Evolutionary conservation across 2,329 filamentous ascomycete species (phyloP).

Genomic region (Clarireedia homoeocarpa): DNA sequence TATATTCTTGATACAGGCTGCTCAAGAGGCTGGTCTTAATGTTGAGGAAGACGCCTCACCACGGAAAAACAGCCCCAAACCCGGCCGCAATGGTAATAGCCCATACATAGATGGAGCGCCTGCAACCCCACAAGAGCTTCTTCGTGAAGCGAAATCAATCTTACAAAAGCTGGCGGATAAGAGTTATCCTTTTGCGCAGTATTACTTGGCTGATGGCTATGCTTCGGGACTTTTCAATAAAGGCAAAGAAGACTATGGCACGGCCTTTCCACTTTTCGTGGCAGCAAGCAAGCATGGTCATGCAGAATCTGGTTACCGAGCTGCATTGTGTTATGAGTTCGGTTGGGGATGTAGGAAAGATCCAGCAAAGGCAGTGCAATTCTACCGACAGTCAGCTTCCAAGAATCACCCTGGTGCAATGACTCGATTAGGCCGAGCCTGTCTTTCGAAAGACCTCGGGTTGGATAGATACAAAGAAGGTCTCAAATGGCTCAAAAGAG

Average conservation of each 20-base stretch:
- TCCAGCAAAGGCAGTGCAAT: conserved; percentile 86
- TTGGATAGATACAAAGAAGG: conserved; percentile 81
- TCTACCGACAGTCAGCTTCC: conserved; percentile 79
- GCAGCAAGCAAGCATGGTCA: conserved; percentile 95
- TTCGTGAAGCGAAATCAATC: conserved; percentile 83
- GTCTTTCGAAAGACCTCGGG: conserved; percentile 81
- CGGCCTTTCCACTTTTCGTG: conserved; percentile 86
- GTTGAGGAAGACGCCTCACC: conserved; percentile 33
- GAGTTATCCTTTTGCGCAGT: conserved; percentile 94
- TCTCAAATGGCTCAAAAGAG: conserved; percentile 92
- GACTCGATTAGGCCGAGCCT: conserved; percentile 84
- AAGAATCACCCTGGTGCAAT: conserved; percentile 95
- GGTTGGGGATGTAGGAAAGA: conserved; percentile 93
- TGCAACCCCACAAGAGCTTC: conserved; percentile 56
- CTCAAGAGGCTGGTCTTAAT: conserved; percentile 65
- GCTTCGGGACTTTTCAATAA: conserved; percentile 94
- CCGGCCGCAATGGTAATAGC: conserved; percentile 39
- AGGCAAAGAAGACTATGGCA: conserved; percentile 83
- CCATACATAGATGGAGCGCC: conserved; percentile 39
- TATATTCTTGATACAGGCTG: conserved; percentile 84
- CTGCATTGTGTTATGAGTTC: conserved; percentile 94
- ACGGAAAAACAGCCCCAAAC: conserved; percentile 35
- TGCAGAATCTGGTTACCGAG: conserved; percentile 89
- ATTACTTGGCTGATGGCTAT: conserved; percentile 92
- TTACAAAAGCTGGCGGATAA: conserved; percentile 77